Conservation (phyloP, 2,329 filamentous ascomycete species). For the Verticillium longisporum region DNA sequence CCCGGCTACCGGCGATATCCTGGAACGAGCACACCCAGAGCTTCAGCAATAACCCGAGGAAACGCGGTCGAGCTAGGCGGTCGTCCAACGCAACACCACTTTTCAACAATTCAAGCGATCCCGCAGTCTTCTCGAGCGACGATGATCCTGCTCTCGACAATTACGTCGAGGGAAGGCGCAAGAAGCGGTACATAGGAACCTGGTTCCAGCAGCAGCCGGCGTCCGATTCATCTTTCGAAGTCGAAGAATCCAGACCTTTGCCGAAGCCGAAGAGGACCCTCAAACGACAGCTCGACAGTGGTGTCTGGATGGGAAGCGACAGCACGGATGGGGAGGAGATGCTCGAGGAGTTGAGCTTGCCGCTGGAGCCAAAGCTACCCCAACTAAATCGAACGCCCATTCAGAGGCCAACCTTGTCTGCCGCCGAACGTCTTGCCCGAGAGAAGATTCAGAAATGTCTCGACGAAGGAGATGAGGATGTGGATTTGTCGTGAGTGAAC, state of each 20-base stretch:
- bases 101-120: constrained; percentile 60
- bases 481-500: constrained; percentile 54
- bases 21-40: constrained; percentile 30
- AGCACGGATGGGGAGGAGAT: constrained; percentile 36
- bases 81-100: constrained; percentile 21
- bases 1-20: constrained; percentile 27
- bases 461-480: constrained; percentile 49
- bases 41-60: constrained; percentile 30
- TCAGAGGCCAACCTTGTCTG: constrained; percentile 21
- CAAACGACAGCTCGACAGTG: constrained; percentile 58
- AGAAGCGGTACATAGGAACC: constrained; percentile 59
- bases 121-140: constrained; percentile 65
- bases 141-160: constrained; percentile 62
- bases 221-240: constrained; percentile 41
- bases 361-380: constrained; percentile 27
- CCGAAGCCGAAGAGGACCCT: constrained; percentile 44
- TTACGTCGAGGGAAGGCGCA: constrained; percentile 48
- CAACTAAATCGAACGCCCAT: constrained; percentile 24
- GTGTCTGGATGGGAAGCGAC: constrained; percentile 62
- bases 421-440: constrained; percentile 36
- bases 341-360: constrained; percentile 22
- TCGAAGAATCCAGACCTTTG: constrained; percentile 27
- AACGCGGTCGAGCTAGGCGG: constrained; percentile 26
- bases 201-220: constrained; percentile 51
- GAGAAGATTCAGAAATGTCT: constrained; percentile 43